Conservation (phyloP, 106 monocot species). For the Hemerocallis citrina region DNA sequence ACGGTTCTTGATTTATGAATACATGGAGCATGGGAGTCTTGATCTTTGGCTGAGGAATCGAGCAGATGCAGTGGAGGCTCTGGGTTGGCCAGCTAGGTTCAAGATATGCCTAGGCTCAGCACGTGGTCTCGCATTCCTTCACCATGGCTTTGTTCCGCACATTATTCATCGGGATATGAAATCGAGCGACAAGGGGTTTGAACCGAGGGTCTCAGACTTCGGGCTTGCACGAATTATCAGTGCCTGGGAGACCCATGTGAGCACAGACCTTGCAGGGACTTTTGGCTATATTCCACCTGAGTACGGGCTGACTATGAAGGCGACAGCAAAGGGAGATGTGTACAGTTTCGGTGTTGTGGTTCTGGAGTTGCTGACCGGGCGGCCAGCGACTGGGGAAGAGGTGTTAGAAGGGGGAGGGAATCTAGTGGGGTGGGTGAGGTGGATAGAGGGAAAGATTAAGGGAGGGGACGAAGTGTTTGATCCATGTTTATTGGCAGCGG, state of each 20-base stretch:
- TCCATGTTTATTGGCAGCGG: slow-evolving; percentile 19
- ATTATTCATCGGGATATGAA: slow-evolving; percentile 97
- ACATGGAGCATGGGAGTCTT: slow-evolving; percentile 89
- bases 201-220: slow-evolving; percentile 82
- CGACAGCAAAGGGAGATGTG: slow-evolving; percentile 74
- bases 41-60: slow-evolving; percentile 73
- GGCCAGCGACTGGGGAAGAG: slow-evolving; percentile 70
- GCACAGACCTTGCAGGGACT: slow-evolving; percentile 81
- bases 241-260: slow-evolving; percentile 82
- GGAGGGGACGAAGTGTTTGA: slow-evolving; percentile 53
- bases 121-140: slow-evolving; percentile 74
- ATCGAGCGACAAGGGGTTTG: slow-evolving; percentile 72
- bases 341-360: slow-evolving; percentile 95
- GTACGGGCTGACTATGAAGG: slow-evolving; percentile 73
- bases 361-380: slow-evolving; percentile 73
- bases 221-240: slow-evolving; percentile 85
- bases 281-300: slow-evolving; percentile 94
- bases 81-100: slow-evolving; percentile 66
- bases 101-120: slow-evolving; percentile 71
- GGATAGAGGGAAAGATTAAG: slow-evolving; percentile 45
- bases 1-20: slow-evolving; percentile 80
- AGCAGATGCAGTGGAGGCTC: slow-evolving; percentile 48
- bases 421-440: slow-evolving; percentile 76
- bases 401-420: slow-evolving; percentile 61
- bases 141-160: slow-evolving; percentile 85